Evolutionary conservation across 768 basidiomycete species (phyloP).

Genomic region (Tulasnella sp.): DNA sequence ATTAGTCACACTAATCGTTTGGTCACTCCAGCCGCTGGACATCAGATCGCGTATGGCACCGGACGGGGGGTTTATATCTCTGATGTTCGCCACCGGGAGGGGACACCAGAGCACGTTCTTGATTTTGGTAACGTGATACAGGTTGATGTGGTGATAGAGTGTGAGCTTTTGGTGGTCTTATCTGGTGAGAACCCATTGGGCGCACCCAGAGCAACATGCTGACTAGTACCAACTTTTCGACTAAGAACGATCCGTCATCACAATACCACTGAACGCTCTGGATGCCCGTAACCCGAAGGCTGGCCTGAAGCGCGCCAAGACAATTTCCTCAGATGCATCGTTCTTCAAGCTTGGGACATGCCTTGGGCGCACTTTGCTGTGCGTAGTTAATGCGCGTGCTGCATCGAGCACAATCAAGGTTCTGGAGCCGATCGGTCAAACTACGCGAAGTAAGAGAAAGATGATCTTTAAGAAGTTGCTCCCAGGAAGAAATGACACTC

Average conservation of each 20-base stretch:
- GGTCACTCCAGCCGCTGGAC: slow-evolving; percentile 58
- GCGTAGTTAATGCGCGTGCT: slow-evolving; percentile 93
- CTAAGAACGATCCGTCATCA: slow-evolving; percentile 96
- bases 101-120: slow-evolving; percentile 86
- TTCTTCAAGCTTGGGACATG: slow-evolving; percentile 98
- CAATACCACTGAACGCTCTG: slow-evolving; percentile 90
- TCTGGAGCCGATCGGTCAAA: slow-evolving; percentile 92
- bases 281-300: slow-evolving; percentile 86
- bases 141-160: slow-evolving; percentile 94
- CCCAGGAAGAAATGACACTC: slow-evolving; percentile 91
- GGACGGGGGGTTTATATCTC: slow-evolving; percentile 96
- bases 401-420: slow-evolving; percentile 97
- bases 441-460: slow-evolving; percentile 65
- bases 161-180: slow-evolving; percentile 91
- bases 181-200: slow-evolving; percentile 54
- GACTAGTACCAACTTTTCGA: slow-evolving; percentile 17
- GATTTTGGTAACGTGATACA: slow-evolving; percentile 86
- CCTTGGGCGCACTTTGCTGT: slow-evolving; percentile 84
- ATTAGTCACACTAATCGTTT: not conserved
- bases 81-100: slow-evolving; percentile 68
- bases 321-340: slow-evolving; percentile 91
- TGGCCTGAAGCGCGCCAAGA: slow-evolving; percentile 88
- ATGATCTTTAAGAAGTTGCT: slow-evolving; percentile 92
- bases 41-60: slow-evolving; percentile 91
- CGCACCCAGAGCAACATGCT: not conserved